These are phyloP conservation scores for Elaeis guineensis DNA, from an alignment of 176 grass and related monocot genomes.

Conservation along the genomic window DNA sequence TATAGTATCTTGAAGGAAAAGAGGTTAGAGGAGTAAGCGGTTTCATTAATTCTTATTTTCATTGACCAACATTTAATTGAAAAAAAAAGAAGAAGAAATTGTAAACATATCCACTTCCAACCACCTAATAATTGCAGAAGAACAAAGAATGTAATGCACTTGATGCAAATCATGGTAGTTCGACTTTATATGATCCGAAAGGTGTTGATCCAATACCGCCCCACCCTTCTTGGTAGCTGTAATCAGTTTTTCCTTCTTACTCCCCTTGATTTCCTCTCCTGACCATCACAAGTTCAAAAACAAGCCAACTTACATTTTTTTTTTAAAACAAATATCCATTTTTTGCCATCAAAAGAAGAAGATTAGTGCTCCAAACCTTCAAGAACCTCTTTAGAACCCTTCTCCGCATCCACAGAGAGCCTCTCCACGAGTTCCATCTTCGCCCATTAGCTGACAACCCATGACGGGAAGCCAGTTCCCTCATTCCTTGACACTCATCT, in stretches of 20 bases:
- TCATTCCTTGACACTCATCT: slow-evolving; percentile 52
- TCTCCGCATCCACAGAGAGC: slow-evolving; percentile 22
- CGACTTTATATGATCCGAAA: slow-evolving; percentile 66
- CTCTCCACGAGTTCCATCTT: slow-evolving; percentile 52
- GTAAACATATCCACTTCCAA: no score
- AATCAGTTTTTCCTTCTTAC: slow-evolving; percentile 66
- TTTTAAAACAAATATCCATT: background rate
- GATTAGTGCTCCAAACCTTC: background rate
- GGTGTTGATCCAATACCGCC: slow-evolving; percentile 61
- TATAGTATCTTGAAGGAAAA: no score
- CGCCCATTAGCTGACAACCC: slow-evolving; percentile 36
- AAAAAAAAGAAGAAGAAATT: no score
- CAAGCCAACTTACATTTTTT: no score
- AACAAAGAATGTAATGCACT: slow-evolving; percentile 27
- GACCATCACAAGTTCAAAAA: slow-evolving; percentile 3
- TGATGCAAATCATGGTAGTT: slow-evolving; percentile 76
- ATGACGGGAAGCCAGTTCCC: slow-evolving; percentile 40
- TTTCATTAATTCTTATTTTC: no score
- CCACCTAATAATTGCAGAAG: no score
- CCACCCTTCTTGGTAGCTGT: slow-evolving; percentile 76
- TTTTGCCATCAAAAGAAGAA: background rate
- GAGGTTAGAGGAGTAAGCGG: no score
- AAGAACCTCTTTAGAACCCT: slow-evolving; percentile 18
- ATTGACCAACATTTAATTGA: no score
- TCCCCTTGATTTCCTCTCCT: slow-evolving; percentile 26